Evolutionary conservation across 2,329 filamentous ascomycete genomes (phyloP).

Genomic region (Mycogone perniciosa): DNA sequence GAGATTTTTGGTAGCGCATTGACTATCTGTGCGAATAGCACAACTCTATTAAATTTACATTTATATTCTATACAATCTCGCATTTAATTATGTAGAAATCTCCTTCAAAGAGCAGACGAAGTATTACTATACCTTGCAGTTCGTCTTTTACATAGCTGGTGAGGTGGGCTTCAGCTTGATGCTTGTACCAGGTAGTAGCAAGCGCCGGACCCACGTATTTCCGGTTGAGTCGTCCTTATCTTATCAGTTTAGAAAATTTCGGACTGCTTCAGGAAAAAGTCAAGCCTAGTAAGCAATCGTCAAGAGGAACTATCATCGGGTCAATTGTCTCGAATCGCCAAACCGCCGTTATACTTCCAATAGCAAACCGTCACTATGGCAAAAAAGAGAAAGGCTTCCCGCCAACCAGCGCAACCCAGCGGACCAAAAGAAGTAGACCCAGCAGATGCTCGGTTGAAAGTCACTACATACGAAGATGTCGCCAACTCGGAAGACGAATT

Average conservation of each 20-base stretch:
- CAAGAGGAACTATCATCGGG: background rate
- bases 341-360: background rate
- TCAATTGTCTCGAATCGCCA: background rate
- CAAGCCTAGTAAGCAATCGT: background rate
- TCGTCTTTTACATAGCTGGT: too few relatives aligned
- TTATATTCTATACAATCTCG: too few relatives aligned
- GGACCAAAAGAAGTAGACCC: slow-evolving; percentile 51
- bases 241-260: slow-evolving; percentile 19
- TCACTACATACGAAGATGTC: slow-evolving; percentile 71
- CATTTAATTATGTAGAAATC: too few relatives aligned
- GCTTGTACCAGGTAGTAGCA: too few relatives aligned
- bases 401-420: slow-evolving; percentile 36
- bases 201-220: slow-evolving; percentile 10
- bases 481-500: slow-evolving; percentile 94
- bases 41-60: too few relatives aligned
- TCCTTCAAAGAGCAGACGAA: too few relatives aligned
- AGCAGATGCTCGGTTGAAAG: slow-evolving; percentile 55
- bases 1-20: too few relatives aligned
- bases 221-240: slow-evolving; percentile 13
- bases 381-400: slow-evolving; percentile 65
- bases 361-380: slow-evolving; percentile 39
- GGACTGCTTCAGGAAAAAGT: slow-evolving; percentile 7
- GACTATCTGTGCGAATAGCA: too few relatives aligned
- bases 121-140: too few relatives aligned
- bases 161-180: too few relatives aligned